phyloP scores from a whole-genome alignment of 495 filamentous ascomycete genomes.

The Podospora tetraspora region DNA sequence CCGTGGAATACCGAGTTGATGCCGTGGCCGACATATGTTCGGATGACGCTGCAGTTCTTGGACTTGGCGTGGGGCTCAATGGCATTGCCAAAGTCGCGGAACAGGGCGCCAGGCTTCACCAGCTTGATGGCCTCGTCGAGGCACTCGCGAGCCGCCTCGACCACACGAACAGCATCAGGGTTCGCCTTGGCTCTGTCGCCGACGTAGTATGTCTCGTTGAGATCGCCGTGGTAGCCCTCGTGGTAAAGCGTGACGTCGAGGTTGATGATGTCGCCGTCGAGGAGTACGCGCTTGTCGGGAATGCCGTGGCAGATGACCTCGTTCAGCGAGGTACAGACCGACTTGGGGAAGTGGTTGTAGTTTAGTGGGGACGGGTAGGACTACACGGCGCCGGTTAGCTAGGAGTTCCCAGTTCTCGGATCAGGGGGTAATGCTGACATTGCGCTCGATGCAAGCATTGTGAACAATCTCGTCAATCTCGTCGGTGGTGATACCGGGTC shows the following conservation, averaged over 20 bases:
- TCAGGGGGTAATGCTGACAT: conserved; percentile 50
- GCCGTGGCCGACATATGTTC: conserved; percentile 86
- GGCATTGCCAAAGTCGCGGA: conserved; percentile 75
- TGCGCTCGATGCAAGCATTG: conserved; percentile 87
- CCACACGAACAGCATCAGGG: conserved; percentile 74
- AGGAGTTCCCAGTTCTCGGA: background rate
- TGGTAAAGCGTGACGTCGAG: conserved; percentile 87
- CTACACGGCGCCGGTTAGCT: conserved; percentile 44
- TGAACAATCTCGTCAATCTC: conserved; percentile 95
- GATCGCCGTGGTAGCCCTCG: conserved; percentile 78
- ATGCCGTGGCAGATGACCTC: conserved; percentile 96
- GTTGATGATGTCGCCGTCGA: conserved; percentile 86
- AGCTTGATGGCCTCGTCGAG: conserved; percentile 75
- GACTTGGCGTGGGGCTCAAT: conserved; percentile 84
- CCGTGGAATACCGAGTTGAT: conserved; percentile 83
- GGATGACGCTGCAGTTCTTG: conserved; percentile 73
- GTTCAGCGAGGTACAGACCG: conserved; percentile 91
- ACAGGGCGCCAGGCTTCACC: conserved; percentile 80
- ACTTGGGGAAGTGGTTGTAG: conserved; percentile 96
- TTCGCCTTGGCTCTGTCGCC: conserved; percentile 70
- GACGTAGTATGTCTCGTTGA: conserved; percentile 92
- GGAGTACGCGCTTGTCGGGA: conserved; percentile 69
- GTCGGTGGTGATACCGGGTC: conserved; percentile 91
- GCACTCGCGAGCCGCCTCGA: conserved; percentile 76
- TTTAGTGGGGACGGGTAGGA: conserved; percentile 95